Evolutionary conservation across 768 basidiomycete genomes (phyloP), one percentile per base, ranked within the genome.

Genomic region (Polyporus arcularius): DNA sequence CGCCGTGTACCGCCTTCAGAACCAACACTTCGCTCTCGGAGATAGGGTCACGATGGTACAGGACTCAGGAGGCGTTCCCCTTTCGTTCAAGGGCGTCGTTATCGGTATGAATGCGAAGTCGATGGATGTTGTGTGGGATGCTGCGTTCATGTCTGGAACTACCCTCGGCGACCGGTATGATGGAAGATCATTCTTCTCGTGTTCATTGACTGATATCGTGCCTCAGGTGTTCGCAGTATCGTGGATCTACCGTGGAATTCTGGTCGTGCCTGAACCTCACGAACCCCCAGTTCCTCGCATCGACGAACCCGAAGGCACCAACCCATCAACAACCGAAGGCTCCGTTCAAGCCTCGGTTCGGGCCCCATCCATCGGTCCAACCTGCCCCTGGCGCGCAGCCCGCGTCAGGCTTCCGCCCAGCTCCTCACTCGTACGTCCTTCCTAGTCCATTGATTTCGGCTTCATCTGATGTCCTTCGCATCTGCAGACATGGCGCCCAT

Each of bases 101-200:
- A 85, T 98, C 54, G 93, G 96, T 14, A 75, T 99, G 68, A 92
- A 88, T 67, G 76, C 88, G 2, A 91, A 89, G 70, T 85, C 89
- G 4, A 90, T 98, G 83, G 97, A 98, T 72, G 90, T 98, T 26
- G 83, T 96, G 0, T 98, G 97, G 92, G 97, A 99, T 72, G 88
- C 90, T 26, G 83, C 94, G 1, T 98, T 99, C 76, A 92, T 99
- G 85, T 87, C 94, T 21, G 97, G 97, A 7, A 81, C 83, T 2
- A 97, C 92, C 0, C 77, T 98, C 11, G 86, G 87, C 4, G 92
- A 92, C 68, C 81, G 95, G 91, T 94, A 67, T 60, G 78, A 70
- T 69, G 21, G 18, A 49, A 32, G 18, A n/a, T 40, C 12, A 8
- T 28, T n/a, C 38, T 49, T 7, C 8, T 15, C 14, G 9, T 26